Percentiles rank a stretch among this genome's conserved stretches.
Evolutionary conservation across 257 asterid species (phyloP).

Genomic region (Jaltomata sinuosa): DNA sequence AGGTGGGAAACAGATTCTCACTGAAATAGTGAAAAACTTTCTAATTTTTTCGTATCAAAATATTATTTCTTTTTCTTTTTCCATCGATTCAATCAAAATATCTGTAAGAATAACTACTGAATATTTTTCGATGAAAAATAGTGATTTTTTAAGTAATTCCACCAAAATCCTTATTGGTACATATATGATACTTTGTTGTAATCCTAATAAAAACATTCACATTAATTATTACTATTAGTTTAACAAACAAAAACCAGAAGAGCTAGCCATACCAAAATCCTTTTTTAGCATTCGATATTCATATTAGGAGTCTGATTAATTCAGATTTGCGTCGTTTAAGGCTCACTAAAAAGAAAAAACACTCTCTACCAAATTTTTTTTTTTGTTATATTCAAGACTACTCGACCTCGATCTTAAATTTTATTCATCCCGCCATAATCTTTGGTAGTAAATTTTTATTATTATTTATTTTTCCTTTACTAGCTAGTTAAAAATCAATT

Average conservation of each 20-base stretch:
- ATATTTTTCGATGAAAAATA: no score
- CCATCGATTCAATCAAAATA: no score
- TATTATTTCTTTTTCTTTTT: no score
- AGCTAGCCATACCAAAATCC: not conserved
- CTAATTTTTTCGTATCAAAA: no score
- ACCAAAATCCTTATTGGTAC: not conserved
- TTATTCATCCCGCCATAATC: not conserved
- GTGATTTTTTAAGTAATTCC: not conserved
- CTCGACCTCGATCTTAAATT: not conserved
- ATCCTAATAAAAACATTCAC: not conserved
- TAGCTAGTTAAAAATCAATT: not conserved
- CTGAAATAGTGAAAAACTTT: no score
- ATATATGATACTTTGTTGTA: not conserved
- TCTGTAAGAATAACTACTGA: no score
- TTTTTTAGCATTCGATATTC: not conserved
- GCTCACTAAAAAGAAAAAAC: not conserved
- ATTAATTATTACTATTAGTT: not conserved
- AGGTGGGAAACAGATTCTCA: no score
- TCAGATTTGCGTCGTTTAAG: not conserved
- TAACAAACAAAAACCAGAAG: not conserved
- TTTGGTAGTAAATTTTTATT: not conserved
- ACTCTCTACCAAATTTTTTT: not conserved
- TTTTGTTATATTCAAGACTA: not conserved
- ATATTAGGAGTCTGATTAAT: not conserved
- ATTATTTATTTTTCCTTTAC: not conserved